Percentiles rank a stretch among this genome's conserved stretches.
These are phyloP conservation scores for Phytopythium vexans DNA, from an alignment of 352 stramenopile genomes.

Conservation along the genomic window DNA sequence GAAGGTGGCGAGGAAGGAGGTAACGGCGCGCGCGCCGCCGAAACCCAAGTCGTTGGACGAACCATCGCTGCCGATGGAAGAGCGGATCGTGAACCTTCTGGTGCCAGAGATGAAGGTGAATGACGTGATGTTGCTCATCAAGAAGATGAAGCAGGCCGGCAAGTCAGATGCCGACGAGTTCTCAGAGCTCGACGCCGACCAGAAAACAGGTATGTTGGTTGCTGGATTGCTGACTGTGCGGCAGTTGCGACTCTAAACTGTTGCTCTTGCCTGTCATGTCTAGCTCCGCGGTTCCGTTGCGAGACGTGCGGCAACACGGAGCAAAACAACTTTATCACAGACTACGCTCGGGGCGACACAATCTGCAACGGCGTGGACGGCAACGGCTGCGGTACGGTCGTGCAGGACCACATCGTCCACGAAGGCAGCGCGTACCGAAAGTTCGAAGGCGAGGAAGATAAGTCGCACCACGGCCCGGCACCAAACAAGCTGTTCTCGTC, in stretches of 20 bases:
- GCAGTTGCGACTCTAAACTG: background rate
- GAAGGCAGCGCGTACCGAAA: conserved; percentile 95
- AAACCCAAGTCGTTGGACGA: conserved; percentile 42
- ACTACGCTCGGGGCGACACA: conserved; percentile 85
- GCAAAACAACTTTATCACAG: conserved; percentile 89
- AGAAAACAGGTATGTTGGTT: conserved; percentile 63
- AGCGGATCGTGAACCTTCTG: conserved; percentile 84
- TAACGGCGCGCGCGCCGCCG: conserved; percentile 18
- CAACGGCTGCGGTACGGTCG: conserved; percentile 91
- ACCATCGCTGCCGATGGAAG: conserved; percentile 76
- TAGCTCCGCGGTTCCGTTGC: conserved; percentile 78
- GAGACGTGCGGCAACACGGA: conserved; percentile 87
- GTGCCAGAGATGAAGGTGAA: conserved; percentile 84
- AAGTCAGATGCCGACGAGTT: conserved; percentile 89
- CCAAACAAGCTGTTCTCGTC: conserved; percentile 95
- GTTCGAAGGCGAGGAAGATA: conserved; percentile 97
- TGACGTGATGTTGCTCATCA: conserved; percentile 86
- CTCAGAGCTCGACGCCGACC: conserved; percentile 79
- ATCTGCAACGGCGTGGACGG: conserved; percentile 87
- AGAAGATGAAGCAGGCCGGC: conserved; percentile 87
- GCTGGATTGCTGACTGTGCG: background rate
- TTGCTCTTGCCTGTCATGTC: background rate
- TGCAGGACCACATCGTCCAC: conserved; percentile 94
- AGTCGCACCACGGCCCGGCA: conserved; percentile 94
- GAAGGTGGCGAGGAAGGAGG: conserved; percentile 46